A percentile compares a stretch with the other conserved stretches of the same genome.
Evolutionary conservation across 2,329 filamentous ascomycete species (phyloP).

Genomic region (Tolypocladium ovalisporum): DNA sequence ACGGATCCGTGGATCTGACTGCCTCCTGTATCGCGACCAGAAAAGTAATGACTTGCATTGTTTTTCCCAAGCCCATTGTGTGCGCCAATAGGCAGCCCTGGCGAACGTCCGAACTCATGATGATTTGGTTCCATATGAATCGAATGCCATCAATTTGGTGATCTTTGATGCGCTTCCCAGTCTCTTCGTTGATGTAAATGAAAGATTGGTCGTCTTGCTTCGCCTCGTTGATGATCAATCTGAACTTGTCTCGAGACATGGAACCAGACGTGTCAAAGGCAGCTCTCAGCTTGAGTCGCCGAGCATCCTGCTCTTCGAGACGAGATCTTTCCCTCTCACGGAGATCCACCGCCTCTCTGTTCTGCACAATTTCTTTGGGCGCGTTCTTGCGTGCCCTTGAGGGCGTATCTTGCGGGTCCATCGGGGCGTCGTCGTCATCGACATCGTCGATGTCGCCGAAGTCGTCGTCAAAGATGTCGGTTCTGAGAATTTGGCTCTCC

Average conservation of each 20-base stretch:
- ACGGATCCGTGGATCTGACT: conserved; percentile 43
- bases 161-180: conserved; percentile 57
- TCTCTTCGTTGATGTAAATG: conserved; percentile 53
- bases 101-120: conserved; percentile 43
- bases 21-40: conserved; percentile 64
- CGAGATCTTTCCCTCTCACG: conserved; percentile 46
- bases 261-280: conserved; percentile 31
- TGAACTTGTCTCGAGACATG: conserved; percentile 31
- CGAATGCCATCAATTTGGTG: conserved; percentile 75
- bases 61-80: conserved; percentile 88
- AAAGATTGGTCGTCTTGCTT: conserved; percentile 49
- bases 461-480: conserved; percentile 11
- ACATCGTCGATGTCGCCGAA: conserved; percentile 7
- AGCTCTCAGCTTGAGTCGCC: conserved; percentile 34
- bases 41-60: conserved; percentile 83
- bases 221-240: conserved; percentile 56
- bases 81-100: conserved; percentile 79
- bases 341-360: conserved; percentile 33
- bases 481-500: conserved; percentile 20
- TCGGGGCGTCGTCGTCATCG: conserved; percentile 4
- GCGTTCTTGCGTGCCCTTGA: conserved; percentile 10
- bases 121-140: conserved; percentile 81
- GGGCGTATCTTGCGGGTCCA: conserved; percentile 1
- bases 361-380: conserved; percentile 21
- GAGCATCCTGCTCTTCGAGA: conserved; percentile 40